These are phyloP conservation scores for Globisporangium splendens DNA, from an alignment of 352 stramenopile genomes.

Conservation along the genomic window DNA sequence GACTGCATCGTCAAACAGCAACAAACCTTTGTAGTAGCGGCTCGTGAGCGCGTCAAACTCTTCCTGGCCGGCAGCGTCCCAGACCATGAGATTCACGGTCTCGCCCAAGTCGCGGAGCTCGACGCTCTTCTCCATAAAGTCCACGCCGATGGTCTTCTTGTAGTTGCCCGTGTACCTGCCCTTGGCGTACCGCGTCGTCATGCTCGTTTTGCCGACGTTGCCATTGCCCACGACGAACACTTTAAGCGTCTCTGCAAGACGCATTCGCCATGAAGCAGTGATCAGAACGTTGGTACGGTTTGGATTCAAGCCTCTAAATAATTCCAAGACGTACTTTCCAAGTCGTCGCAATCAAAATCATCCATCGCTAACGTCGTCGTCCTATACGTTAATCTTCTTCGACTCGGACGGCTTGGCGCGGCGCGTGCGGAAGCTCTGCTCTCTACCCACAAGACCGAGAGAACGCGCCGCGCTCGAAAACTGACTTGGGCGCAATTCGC, in stretches of 20 bases:
- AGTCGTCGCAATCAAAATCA: slow-evolving; percentile 62
- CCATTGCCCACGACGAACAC: slow-evolving; percentile 82
- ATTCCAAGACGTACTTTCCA: slow-evolving; percentile 44
- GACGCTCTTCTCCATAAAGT: slow-evolving; percentile 83
- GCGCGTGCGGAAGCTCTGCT: too few species aligned
- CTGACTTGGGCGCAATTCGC: too few species aligned
- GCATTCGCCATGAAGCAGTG: too few species aligned
- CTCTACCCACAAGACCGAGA: too few species aligned
- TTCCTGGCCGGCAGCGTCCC: slow-evolving; percentile 79
- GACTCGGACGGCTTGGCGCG: too few species aligned
- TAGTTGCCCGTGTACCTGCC: slow-evolving; percentile 76
- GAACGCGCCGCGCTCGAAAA: too few species aligned
- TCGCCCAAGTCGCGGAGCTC: slow-evolving; percentile 55
- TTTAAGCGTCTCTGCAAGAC: slow-evolving; percentile 81
- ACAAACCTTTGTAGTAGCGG: slow-evolving; percentile 63
- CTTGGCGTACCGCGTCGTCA: slow-evolving; percentile 78
- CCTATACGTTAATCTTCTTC: background rate
- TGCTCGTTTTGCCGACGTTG: slow-evolving; percentile 82
- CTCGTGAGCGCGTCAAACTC: slow-evolving; percentile 78
- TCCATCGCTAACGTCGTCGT: slow-evolving; percentile 15
- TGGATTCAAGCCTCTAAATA: too few species aligned
- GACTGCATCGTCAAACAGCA: too few species aligned
- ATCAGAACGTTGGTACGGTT: too few species aligned
- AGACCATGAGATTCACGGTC: slow-evolving; percentile 78
- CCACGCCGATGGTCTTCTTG: slow-evolving; percentile 83